Base-by-base conservation (phyloP, 306 rosid genomes). In the Rosa multiflora region DNA sequence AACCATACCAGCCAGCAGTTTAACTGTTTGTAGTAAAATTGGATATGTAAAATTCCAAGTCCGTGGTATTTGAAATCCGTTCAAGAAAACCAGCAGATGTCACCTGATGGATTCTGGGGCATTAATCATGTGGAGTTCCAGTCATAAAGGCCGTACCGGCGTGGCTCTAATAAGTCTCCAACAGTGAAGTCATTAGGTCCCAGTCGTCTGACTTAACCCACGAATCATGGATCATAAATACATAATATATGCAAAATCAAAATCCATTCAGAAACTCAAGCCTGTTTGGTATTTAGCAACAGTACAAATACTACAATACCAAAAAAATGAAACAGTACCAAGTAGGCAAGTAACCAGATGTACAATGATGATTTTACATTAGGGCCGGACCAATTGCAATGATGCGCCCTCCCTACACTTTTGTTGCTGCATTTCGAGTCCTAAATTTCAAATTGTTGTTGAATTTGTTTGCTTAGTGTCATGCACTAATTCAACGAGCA, bases 81-180 rank as follows among this genome's bases (percentile, higher is more conserved):
- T 67, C 76, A 21, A 76, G 61, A 70, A 81, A 70, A 42, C 40
- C 1, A n/a, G 23, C 14, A 12, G 76, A 29, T 61, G 74, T 70
- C 84, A 81, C 81, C 81, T 81, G 84, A 76, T 71, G 69, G 73
- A 76, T 70, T 58, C 72, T 70, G 46, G 64, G 70, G 26, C 15
- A 5, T 18, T 51, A 47, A 12, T 37, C 9, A 4, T 20, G 52
- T 62, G 47, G 64, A 8, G 67, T 32, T 8, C 20, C 11, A 53
- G 76, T 55, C 69, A 74, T 58, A 37, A 17, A 32, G 53, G 40
- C 40, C 40, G 56, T 29, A 56, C 76, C 72, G 61, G 53, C 81
- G 61, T 81, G 81, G 69, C 71, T 37, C 5, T 26, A 37, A 75
- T 26, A 37, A 75, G 81, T 58, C 71, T 37, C 5, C 47, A 37